Conservation (phyloP, 2,329 filamentous ascomycete genomes). For the Aspergillus hiratsukae region DNA sequence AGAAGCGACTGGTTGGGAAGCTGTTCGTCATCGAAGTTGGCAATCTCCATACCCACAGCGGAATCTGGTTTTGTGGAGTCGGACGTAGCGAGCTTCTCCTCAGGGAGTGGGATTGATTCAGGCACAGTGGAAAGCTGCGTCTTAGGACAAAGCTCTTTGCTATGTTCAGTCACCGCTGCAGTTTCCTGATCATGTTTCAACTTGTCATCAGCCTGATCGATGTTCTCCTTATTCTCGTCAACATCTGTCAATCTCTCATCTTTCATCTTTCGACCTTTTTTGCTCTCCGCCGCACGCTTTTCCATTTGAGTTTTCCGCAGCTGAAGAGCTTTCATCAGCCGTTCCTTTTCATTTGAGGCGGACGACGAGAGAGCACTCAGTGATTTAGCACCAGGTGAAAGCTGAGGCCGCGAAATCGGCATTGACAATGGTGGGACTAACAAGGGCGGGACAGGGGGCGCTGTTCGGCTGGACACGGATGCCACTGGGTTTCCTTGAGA, state of each 20-base stretch:
- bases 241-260: slow-evolving; percentile 11
- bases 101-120: slow-evolving; percentile 4
- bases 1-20: slow-evolving; percentile 14
- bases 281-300: slow-evolving; percentile 29
- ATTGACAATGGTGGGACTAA: slow-evolving; percentile 36
- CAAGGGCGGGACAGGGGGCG: slow-evolving; percentile 36
- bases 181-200: slow-evolving; percentile 7
- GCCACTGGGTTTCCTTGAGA: slow-evolving; percentile 39
- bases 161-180: slow-evolving; percentile 8
- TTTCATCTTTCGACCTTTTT: slow-evolving; percentile 20
- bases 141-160: slow-evolving; percentile 12
- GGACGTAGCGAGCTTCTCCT: slow-evolving; percentile 5
- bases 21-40: slow-evolving; percentile 13
- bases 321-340: slow-evolving; percentile 91
- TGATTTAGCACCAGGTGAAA: slow-evolving; percentile 38
- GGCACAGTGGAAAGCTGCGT: slow-evolving; percentile 4
- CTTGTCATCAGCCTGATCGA: slow-evolving; percentile 20
- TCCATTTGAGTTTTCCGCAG: slow-evolving; percentile 75
- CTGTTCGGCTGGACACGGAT: slow-evolving; percentile 24
- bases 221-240: slow-evolving; percentile 24
- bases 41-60: slow-evolving; percentile 16
- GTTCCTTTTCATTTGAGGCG: slow-evolving; percentile 80
- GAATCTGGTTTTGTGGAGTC: slow-evolving; percentile 20
- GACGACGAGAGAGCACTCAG: slow-evolving; percentile 45
- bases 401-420: slow-evolving; percentile 29